Conservation (phyloP, 1,139 yeast species). For the Blastobotrys arbuscula region DNA sequence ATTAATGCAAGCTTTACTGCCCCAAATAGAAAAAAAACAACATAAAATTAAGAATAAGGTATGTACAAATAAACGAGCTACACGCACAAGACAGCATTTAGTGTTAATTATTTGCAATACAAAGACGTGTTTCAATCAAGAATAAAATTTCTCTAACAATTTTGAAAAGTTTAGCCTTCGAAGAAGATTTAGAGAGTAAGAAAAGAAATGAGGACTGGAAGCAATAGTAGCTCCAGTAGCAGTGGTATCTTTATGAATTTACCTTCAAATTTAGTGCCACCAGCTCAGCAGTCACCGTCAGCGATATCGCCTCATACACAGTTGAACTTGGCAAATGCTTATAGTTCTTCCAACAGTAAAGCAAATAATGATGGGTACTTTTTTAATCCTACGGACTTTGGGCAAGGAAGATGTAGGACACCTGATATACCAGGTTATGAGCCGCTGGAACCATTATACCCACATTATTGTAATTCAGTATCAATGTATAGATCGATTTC, state of each 20-base stretch:
- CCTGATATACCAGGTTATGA: conserved; percentile 24
- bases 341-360: not conserved
- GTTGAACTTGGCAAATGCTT: not conserved
- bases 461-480: conserved; percentile 24
- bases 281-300: not conserved
- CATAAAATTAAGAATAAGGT: too few relatives aligned
- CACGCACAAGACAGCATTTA: too few relatives aligned
- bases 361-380: not conserved
- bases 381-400: not conserved
- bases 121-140: not conserved
- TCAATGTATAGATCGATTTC: conserved; percentile 26
- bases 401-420: conserved; percentile 1
- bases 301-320: not conserved
- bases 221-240: conserved; percentile 6
- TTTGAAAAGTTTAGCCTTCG: too few relatives aligned
- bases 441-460: conserved; percentile 24
- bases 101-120: too few relatives aligned
- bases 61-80: too few relatives aligned
- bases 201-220: conserved; percentile 2
- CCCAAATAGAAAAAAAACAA: too few relatives aligned
- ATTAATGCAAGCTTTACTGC: too few relatives aligned
- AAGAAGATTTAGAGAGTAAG: too few relatives aligned
- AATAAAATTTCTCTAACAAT: too few relatives aligned
- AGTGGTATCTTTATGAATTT: conserved; percentile 1
- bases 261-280: not conserved